phyloP scores from a whole-genome alignment of 805 yeast species.

The Pichia rugopelliculosa region DNA sequence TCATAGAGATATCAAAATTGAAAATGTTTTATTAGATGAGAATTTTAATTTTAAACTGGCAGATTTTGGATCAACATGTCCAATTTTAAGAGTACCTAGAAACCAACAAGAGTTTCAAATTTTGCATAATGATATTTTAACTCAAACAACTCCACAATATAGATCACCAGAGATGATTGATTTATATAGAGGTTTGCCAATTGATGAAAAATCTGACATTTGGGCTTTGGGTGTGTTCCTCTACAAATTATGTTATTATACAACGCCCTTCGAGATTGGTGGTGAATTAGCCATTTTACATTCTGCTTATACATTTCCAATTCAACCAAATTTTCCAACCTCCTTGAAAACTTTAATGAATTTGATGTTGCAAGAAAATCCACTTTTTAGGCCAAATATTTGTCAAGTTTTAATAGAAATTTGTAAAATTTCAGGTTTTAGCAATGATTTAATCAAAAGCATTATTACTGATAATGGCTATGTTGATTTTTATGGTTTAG shows the following conservation, averaged over 20 bases:
- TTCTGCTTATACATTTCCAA: slow-evolving; percentile 73
- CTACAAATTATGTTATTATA: slow-evolving; percentile 84
- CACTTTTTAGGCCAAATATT: slow-evolving; percentile 75
- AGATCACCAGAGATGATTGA: slow-evolving; percentile 96
- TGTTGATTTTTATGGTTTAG: slow-evolving; percentile 35
- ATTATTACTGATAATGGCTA: slow-evolving; percentile 1
- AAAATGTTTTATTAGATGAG: slow-evolving; percentile 78
- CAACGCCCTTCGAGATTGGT: slow-evolving; percentile 90
- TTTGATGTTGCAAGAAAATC: slow-evolving; percentile 77
- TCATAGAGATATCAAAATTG: slow-evolving; percentile 92
- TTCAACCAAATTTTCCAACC: slow-evolving; percentile 59
- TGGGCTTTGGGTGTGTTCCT: slow-evolving; percentile 96
- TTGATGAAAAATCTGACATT: slow-evolving; percentile 87
- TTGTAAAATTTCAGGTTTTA: slow-evolving; percentile 47
- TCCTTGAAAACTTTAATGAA: slow-evolving; percentile 68
- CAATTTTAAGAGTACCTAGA: slow-evolving; percentile 65
- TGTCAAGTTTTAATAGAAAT: slow-evolving; percentile 68
- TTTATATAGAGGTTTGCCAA: slow-evolving; percentile 70
- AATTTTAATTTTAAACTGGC: slow-evolving; percentile 69
- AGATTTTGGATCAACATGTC: slow-evolving; percentile 88
- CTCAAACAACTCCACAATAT: slow-evolving; percentile 94
- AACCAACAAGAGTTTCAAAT: slow-evolving; percentile 64
- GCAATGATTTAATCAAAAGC: slow-evolving; percentile 1
- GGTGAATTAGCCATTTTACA: slow-evolving; percentile 81
- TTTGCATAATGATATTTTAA: slow-evolving; percentile 77